Base-by-base conservation (phyloP, 495 filamentous ascomycete genomes). In the Neurospora terricola region DNA sequence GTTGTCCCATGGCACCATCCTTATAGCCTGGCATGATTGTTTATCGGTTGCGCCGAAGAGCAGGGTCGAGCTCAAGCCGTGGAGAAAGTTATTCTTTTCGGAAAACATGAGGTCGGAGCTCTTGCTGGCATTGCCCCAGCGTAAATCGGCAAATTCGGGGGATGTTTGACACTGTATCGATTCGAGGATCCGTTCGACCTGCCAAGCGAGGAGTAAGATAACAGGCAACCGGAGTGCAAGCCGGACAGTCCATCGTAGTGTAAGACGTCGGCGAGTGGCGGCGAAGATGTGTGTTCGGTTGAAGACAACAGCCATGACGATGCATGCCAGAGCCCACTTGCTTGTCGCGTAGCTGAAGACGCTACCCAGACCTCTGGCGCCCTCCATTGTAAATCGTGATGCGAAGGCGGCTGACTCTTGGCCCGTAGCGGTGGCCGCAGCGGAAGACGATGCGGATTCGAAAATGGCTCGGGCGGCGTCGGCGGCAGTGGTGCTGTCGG, bases 231-330 rank as follows among this genome's bases (percentile, higher is more conserved):
- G 92, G 14, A 98, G 82, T 0, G 87, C 80, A 6, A 97, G 81
- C 5, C 96, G 91, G 45, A 92, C 81, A 39, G 87, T 86, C 89
- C 92, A 94, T 40, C 86, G 84, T 0, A 98, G 83, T 8, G 84
- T 86, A 6, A 97, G 84, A 38, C 91, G 90, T 42, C 94, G 87
- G 48, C 96, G 86, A 7, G 93, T 92, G 0, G 94, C 95, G 42
- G 95, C 94, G 80, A 96, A 99, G 71, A 98, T 93, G 45, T 93
- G 90, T 14, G 96, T 94, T 54, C 96, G 90, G 82, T 99, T 98
- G 38, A 98, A 85, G 74, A 99, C 81, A 72, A 99, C 87, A 69
- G 93, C 93, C 82, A 94, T 91, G 48, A 90, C 86, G 72, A 99
- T 88, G 79, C 94, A 97, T 70, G 88, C 87, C 69, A 99, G 82